Base-by-base conservation (phyloP, 352 stramenopile species). In the Phytophthora quininea region DNA sequence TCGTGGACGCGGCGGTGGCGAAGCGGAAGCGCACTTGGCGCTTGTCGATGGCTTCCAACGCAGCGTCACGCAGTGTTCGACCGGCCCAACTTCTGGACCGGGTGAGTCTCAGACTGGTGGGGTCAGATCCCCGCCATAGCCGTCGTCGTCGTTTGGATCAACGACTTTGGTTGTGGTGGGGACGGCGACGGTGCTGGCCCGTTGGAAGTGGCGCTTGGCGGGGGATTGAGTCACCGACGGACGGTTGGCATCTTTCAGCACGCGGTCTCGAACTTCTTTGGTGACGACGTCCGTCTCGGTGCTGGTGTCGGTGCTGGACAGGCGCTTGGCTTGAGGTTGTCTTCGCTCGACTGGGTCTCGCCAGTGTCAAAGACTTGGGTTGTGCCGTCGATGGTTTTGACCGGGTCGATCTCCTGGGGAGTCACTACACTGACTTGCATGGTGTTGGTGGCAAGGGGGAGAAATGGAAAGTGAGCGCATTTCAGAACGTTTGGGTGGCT, bases 11-110 rank as follows among this genome's bases (percentile, higher is more conserved):
- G 2, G 82, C 74, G 0, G 83, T 88, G 7, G 79, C 85, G 64
- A 88, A 89, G 10, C 71, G 77, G 63, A 93, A 90, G 40, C 78
- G 73, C 52, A 86, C 75, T 42, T 86, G 73, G 11, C 78, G 76
- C 11, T 80, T 76, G 48, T 83, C 69, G 35, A 91, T 91, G 10
- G 82, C 85, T 45, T 90, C 67, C n/a, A 90, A 55, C 0, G 80
- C 82, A 0, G 81, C 82, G 3, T 75, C 75, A 31, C 80, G 80
- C 52, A 81, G 76, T 24, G 80, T 76, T 19, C 67, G 70, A 24
- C 51, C 75, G 1, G 65, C 32, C 71, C 71, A 86, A 70, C 82
- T 91, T 64, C 85, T 76, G 31, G 82, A 86, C 4, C 84, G 82
- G 48, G 59, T 71, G 8, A 88, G 63, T 4, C 47, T 32, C 4